phyloP scores from a whole-genome alignment of 192 early-diverging fungal species.

The Podila verticillata region DNA sequence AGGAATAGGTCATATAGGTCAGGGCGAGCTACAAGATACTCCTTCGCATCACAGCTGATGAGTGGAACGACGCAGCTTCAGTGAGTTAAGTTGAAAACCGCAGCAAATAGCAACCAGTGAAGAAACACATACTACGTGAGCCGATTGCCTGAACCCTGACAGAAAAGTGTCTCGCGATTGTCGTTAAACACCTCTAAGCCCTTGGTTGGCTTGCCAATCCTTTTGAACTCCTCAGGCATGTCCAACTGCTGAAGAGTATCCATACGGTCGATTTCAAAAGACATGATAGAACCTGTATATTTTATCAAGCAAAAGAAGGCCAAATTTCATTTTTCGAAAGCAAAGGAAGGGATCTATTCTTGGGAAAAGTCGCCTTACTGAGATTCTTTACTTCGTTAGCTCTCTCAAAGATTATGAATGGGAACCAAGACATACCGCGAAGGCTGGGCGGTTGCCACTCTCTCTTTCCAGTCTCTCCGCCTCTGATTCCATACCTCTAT shows the following conservation, averaged over 20 bases:
- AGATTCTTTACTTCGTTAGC: background rate
- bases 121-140: background rate
- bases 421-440: too few relatives aligned
- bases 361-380: background rate
- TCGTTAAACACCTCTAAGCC: background rate
- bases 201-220: background rate
- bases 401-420: conserved; percentile 26
- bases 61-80: too few relatives aligned
- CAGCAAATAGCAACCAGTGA: too few relatives aligned
- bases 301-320: too few relatives aligned
- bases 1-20: background rate
- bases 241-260: conserved; percentile 3
- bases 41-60: background rate
- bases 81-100: too few relatives aligned
- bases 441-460: too few relatives aligned
- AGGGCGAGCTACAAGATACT: background rate
- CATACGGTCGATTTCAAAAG: background rate
- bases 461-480: too few relatives aligned
- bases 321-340: too few relatives aligned
- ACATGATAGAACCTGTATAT: too few relatives aligned
- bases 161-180: background rate
- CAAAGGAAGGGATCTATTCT: background rate
- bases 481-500: too few relatives aligned
- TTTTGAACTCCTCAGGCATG: background rate
- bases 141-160: too few relatives aligned